Evolutionary conservation across 108 stramenopile species (phyloP).

Genomic region (Epipyxis sp.): DNA sequence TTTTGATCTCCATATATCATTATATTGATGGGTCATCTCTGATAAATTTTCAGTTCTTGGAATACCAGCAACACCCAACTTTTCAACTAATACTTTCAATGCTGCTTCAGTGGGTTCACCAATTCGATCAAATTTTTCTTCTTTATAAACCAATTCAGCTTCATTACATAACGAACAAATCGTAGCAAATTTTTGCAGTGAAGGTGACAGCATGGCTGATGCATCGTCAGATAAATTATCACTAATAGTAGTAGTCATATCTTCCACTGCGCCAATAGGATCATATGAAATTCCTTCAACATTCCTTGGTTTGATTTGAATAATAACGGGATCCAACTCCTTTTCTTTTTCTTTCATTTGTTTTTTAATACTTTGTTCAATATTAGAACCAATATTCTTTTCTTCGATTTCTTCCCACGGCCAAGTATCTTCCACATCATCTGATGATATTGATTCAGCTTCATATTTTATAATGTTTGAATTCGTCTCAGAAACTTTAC

Average conservation of each 20-base stretch:
- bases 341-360: too few species aligned
- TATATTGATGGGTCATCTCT: neutral
- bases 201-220: slow-evolving; percentile 21
- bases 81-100: slow-evolving; percentile 83
- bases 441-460: too few species aligned
- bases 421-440: too few species aligned
- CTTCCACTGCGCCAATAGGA: slow-evolving; percentile 38
- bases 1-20: slow-evolving; percentile 34
- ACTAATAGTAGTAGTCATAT: too few species aligned
- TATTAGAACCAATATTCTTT: neutral
- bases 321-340: too few species aligned
- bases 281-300: slow-evolving; percentile 52
- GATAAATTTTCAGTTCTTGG: neutral
- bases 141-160: slow-evolving; percentile 43
- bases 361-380: too few species aligned
- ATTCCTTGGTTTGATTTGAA: neutral
- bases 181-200: slow-evolving; percentile 48
- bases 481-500: neutral
- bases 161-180: slow-evolving; percentile 55
- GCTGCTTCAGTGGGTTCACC: slow-evolving; percentile 99
- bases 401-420: neutral
- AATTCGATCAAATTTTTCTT: slow-evolving; percentile 61
- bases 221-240: slow-evolving; percentile 20
- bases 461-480: too few species aligned
- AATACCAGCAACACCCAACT: slow-evolving; percentile 63